Conservation (phyloP, 208 protist genomes). For the Angomonas deanei region DNA sequence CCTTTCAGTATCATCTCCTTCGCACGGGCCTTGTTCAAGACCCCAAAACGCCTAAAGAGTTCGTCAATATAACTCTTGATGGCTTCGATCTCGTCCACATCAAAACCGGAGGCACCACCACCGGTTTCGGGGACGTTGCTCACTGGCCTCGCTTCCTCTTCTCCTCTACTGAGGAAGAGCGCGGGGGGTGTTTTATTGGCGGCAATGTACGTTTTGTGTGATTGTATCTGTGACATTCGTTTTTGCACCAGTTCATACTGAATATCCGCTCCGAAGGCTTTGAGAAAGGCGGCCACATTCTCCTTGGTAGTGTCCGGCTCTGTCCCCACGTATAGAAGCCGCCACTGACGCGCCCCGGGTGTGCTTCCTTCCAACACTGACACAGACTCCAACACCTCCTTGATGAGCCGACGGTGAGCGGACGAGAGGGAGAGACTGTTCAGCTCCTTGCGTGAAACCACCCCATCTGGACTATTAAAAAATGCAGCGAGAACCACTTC, state of each 20-base stretch:
- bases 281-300: constrained; percentile 19
- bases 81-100: constrained; percentile 40
- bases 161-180: constrained; percentile 12
- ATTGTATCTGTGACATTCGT: constrained; percentile 22
- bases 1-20: constrained; percentile 74
- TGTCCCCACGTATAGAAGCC: constrained; percentile 44
- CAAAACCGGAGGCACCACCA: background rate
- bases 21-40: constrained; percentile 75
- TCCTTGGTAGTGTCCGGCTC: constrained; percentile 13
- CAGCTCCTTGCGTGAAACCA: constrained; percentile 44
- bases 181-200: constrained; percentile 21
- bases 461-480: constrained; percentile 50
- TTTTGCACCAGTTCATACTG: constrained; percentile 51
- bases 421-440: constrained; percentile 45
- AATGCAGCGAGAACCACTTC: constrained; percentile 66
- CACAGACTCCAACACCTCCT: constrained; percentile 63
- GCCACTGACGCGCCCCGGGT: constrained; percentile 54
- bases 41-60: constrained; percentile 75
- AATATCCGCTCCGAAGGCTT: constrained; percentile 32
- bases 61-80: constrained; percentile 59
- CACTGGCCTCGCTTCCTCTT: background rate
- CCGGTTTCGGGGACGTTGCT: background rate
- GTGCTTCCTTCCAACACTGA: constrained; percentile 43
- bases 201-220: constrained; percentile 45
- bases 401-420: constrained; percentile 30